Percentiles rank a stretch among this genome's conserved stretches.
phyloP scores from a whole-genome alignment of 2,329 filamentous ascomycete species.

The Podosphaera xanthii region DNA sequence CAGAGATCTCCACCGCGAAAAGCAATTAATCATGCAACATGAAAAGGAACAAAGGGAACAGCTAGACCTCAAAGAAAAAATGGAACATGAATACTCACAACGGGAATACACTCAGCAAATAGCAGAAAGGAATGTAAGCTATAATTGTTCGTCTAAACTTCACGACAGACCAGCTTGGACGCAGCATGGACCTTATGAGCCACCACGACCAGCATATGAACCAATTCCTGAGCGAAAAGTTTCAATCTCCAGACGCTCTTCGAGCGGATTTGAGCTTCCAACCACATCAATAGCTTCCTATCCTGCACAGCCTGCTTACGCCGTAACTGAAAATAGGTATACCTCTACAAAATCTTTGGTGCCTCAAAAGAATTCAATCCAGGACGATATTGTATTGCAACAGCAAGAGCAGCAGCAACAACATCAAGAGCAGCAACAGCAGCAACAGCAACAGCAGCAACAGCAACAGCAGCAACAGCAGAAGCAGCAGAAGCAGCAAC shows the following conservation, averaged over 20 bases:
- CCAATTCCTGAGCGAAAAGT: conserved; percentile 4
- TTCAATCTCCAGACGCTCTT: conserved; percentile 4
- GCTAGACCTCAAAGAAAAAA: conserved; percentile 19
- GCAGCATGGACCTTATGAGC: conserved; percentile 10
- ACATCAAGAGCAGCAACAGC: conserved; percentile 17
- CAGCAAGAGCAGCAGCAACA: conserved; percentile 17
- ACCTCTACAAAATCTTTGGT: conserved; percentile 16
- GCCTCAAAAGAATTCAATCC: conserved; percentile 15
- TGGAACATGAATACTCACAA: conserved; percentile 10
- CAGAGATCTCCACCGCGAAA: conserved; percentile 17
- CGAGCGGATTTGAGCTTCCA: conserved; percentile 12
- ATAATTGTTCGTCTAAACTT: conserved; percentile 11
- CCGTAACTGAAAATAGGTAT: conserved; percentile 14
- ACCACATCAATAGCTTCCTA: conserved; percentile 11
- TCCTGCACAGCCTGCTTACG: conserved; percentile 10
- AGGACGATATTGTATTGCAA: conserved; percentile 12
- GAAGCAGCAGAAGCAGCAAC: conserved; percentile 1
- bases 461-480: conserved; percentile 5
- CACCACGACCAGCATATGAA: conserved; percentile 7
- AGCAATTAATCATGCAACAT: conserved; percentile 1
- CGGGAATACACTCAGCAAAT: conserved; percentile 10
- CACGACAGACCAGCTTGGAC: conserved; percentile 13
- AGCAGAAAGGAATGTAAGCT: conserved; percentile 10
- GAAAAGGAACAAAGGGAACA: conserved; percentile 18
- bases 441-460: too few species aligned